Evolutionary conservation across 2,329 filamentous ascomycete genomes (phyloP), one percentile per base, ranked within the genome.

Genomic region (Aspergillus sojae): DNA sequence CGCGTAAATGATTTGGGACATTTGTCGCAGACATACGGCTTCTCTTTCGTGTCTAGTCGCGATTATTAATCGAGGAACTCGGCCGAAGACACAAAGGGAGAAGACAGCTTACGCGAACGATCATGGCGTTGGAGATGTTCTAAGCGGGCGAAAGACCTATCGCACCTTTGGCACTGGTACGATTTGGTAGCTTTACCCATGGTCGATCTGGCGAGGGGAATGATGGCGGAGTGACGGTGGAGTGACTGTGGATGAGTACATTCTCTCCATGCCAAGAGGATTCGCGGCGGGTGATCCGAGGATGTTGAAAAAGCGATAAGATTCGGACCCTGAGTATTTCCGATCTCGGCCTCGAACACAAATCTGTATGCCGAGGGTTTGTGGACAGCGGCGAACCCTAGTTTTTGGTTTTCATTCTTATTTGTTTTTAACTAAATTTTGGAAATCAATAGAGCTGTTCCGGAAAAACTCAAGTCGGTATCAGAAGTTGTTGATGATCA

Each of bases 101-200:
- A 23, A 12, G 10, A 21, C 21, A 21, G 43, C 70, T 46, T 72
- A 77, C 74, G 75, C 39, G 75, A 76, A 50, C 75, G 73, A 63
- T 77, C 74, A 61, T 77, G 74, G 11, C 74, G 70, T 69, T 77
- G 75, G 26, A 77, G 69, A 72, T 77, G 75, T 61, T 77, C 75
- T 45, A 76, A 59, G 12, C 75, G 73, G 30, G 74, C 74, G 62
- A 77, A 77, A 14, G 70, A 61, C 50, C 70, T 68, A 5, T 70
- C 64, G 55, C 75, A 76, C 63, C 75, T 67, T 26, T 73, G 71
- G 41, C 74, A 76, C 36, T 75, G 71, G 60, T 71, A 76, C 60
- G 64, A 62, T 36, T 63, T 66, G 11, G 61, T 46, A n/a, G 64
- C 39, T 32, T 64, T 70, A 45, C 67, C 68, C 71, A 71, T 71